Conservation (phyloP, 495 filamentous ascomycete genomes). For the Xylaria curta region DNA sequence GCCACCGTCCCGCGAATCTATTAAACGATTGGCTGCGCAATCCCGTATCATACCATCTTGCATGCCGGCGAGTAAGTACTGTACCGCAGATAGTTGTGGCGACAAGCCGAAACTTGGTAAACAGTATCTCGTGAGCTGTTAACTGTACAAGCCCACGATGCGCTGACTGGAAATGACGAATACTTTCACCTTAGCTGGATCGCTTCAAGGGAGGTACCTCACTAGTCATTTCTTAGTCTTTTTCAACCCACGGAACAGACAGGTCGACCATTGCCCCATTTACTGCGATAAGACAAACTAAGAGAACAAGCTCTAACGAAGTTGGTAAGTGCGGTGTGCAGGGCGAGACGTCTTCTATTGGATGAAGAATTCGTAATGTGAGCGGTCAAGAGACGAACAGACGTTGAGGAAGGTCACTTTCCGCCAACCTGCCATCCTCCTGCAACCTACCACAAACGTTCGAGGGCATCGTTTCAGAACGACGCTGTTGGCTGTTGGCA, state of each 20-base stretch:
- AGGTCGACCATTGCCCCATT: neutral
- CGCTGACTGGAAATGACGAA: constrained; percentile 11
- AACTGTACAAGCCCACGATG: neutral
- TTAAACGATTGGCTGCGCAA: constrained; percentile 26
- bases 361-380: constrained; percentile 29
- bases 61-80: constrained; percentile 6
- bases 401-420: constrained; percentile 3
- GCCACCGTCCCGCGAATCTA: constrained; percentile 4
- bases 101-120: constrained; percentile 17
- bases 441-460: constrained; percentile 17
- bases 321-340: constrained; percentile 36
- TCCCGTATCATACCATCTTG: constrained; percentile 16
- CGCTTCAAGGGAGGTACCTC: constrained; percentile 15
- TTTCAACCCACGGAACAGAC: constrained; percentile 4
- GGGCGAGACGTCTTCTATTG: constrained; percentile 13
- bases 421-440: neutral
- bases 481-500: constrained; percentile 33
- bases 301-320: neutral
- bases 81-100: constrained; percentile 14
- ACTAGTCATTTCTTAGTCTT: constrained; percentile 11
- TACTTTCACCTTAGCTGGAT: neutral
- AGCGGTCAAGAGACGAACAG: constrained; percentile 41
- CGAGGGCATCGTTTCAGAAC: constrained; percentile 31
- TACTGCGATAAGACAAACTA: constrained; percentile 11
- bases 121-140: neutral